phyloP scores from a whole-genome alignment of 441 rosid species.

The Erodium chrysanthum region DNA sequence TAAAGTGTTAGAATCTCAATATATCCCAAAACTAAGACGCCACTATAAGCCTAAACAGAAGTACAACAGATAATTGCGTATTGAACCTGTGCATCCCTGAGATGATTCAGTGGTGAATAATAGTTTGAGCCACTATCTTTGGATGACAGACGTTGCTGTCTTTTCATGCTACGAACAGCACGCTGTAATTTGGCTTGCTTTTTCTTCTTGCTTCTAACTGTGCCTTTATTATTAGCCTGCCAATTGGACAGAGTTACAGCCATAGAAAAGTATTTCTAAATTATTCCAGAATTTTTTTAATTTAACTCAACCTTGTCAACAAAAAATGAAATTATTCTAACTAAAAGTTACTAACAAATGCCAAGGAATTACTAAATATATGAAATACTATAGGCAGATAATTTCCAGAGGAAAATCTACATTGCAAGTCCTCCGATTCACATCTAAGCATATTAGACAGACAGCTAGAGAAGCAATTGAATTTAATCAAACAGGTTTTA shows the following conservation, averaged over 20 bases:
- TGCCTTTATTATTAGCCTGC: constrained; percentile 77
- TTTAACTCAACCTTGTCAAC: not conserved
- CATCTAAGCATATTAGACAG: too few relatives aligned
- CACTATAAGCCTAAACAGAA: not conserved
- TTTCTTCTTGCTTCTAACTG: constrained; percentile 81
- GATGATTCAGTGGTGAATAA: constrained; percentile 77
- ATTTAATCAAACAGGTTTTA: not conserved
- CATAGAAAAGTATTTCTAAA: not conserved
- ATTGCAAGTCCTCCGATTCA: not conserved
- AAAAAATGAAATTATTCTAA: not conserved
- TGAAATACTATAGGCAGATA: not conserved
- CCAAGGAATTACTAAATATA: not conserved
- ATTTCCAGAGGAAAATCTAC: not conserved
- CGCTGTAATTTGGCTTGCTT: constrained; percentile 93
- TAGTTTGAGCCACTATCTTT: constrained; percentile 34
- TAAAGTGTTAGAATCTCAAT: not conserved
- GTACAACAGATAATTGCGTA: constrained; percentile 3
- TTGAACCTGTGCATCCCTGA: constrained; percentile 78
- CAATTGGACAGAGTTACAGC: not conserved
- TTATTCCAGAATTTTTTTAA: not conserved
- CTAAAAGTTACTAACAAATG: not conserved
- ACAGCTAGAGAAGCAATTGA: too few relatives aligned
- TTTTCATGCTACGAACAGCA: constrained; percentile 64
- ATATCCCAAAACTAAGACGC: not conserved
- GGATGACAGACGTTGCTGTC: constrained; percentile 57